A percentile compares a stretch with the other conserved stretches of the same genome.
Evolutionary conservation across 495 filamentous ascomycete genomes (phyloP).

Genomic region (Daldinia concentrica): DNA sequence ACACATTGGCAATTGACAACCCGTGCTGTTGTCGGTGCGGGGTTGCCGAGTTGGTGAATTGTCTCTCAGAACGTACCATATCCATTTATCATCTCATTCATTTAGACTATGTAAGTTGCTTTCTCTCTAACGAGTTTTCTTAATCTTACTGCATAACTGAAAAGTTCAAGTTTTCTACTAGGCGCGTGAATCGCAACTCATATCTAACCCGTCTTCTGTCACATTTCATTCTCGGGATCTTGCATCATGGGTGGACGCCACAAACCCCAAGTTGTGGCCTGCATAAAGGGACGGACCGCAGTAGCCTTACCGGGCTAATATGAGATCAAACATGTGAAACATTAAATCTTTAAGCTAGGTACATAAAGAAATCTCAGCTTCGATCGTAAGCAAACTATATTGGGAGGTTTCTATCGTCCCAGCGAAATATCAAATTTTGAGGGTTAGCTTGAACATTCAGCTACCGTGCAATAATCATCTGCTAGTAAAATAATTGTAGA

Average conservation of each 20-base stretch:
- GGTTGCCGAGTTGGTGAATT: constrained; percentile 35
- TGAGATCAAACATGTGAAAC: constrained; percentile 22
- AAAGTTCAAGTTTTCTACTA: background rate
- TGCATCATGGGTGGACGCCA: constrained; percentile 33
- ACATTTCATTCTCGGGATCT: constrained; percentile 39
- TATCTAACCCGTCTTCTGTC: background rate
- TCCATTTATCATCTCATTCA: constrained; percentile 1
- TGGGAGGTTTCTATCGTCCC: background rate
- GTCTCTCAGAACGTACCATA: constrained; percentile 17
- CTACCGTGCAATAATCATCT: background rate
- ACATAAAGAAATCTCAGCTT: background rate
- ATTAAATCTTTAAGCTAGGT: background rate
- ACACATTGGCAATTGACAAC: constrained; percentile 10
- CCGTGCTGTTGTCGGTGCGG: constrained; percentile 22
- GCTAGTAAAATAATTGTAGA: background rate
- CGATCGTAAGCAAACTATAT: background rate
- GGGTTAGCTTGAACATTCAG: background rate
- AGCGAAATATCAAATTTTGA: background rate
- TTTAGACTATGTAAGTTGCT: background rate
- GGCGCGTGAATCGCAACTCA: background rate
- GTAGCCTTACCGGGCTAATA: constrained; percentile 28
- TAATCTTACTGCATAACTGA: background rate
- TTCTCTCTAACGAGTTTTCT: background rate
- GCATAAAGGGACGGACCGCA: constrained; percentile 37
- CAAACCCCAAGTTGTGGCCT: constrained; percentile 26